Percentiles rank a stretch among this genome's conserved stretches.
Evolutionary conservation across 1,139 yeast species (phyloP).

Genomic region (Candida glucosophila): DNA sequence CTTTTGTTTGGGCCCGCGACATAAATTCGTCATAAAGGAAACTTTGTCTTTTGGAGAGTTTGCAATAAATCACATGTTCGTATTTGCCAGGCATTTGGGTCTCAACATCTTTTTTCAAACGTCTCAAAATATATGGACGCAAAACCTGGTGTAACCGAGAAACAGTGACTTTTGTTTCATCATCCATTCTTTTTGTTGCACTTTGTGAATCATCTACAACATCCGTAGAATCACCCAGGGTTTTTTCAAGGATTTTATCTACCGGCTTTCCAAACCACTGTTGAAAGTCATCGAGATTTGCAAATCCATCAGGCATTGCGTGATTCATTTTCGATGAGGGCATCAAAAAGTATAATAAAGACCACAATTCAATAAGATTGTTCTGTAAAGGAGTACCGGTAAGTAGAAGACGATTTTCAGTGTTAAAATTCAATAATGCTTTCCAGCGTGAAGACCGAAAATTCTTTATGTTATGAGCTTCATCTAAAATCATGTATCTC

Average conservation of each 20-base stretch:
- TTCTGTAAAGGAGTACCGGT: conserved; percentile 97
- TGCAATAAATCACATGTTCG: conserved; percentile 89
- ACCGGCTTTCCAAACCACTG: conserved; percentile 98
- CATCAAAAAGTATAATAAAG: conserved; percentile 87
- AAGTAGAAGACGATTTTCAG: conserved; percentile 74
- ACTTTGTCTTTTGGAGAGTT: conserved; percentile 87
- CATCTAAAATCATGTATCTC: conserved; percentile 96
- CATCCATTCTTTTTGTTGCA: conserved; percentile 32
- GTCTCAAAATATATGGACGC: conserved; percentile 83
- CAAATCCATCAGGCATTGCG: conserved; percentile 91
- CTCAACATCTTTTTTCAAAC: conserved; percentile 94
- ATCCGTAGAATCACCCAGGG: conserved; percentile 31
- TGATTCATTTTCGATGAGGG: conserved; percentile 71
- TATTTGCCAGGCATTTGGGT: conserved; percentile 98
- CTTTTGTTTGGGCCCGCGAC: conserved; percentile 93
- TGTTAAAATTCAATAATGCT: conserved; percentile 85
- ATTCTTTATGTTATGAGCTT: conserved; percentile 96
- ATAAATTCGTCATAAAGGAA: conserved; percentile 92
- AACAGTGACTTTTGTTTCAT: conserved; percentile 79
- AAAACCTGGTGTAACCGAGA: conserved; percentile 86
- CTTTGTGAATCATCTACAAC: conserved; percentile 34
- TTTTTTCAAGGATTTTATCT: conserved; percentile 75
- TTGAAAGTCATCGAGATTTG: conserved; percentile 90
- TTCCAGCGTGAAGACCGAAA: conserved; percentile 97
- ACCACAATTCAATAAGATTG: conserved; percentile 90